These are phyloP conservation scores for Verbena officinalis DNA, from an alignment of 257 asterid species.

Conservation along the genomic window DNA sequence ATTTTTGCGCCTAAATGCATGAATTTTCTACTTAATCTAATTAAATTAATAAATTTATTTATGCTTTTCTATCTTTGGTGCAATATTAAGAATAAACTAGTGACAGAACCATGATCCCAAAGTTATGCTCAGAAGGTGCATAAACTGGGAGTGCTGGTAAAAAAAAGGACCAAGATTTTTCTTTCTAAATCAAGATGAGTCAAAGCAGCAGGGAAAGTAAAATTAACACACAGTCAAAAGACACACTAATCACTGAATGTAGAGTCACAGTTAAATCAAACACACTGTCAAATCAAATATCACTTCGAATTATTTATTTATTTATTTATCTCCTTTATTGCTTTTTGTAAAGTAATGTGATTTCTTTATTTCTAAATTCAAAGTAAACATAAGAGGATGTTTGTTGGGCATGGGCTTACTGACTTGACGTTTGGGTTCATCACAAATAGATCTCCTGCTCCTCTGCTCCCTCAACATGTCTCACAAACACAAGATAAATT, in stretches of 20 bases:
- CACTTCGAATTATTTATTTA: constrained; percentile 38
- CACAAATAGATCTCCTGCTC: constrained; percentile 12
- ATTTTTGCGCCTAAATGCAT: not conserved
- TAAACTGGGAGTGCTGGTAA: too few relatives aligned
- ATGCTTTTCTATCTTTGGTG: not conserved
- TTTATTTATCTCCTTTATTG: constrained; percentile 15
- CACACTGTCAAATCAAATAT: constrained; percentile 46
- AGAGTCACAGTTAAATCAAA: constrained; percentile 1
- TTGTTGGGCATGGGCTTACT: constrained; percentile 38
- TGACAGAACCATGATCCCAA: too few relatives aligned
- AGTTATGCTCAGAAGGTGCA: too few relatives aligned
- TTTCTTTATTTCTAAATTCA: constrained; percentile 6
- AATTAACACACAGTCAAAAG: not conserved
- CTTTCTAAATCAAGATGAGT: too few relatives aligned
- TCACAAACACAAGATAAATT: constrained; percentile 11
- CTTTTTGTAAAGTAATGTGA: constrained; percentile 22
- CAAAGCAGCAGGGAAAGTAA: not conserved
- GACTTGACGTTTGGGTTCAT: constrained; percentile 38
- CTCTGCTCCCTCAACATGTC: constrained; percentile 36
- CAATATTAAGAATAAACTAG: too few relatives aligned
- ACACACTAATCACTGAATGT: constrained; percentile 12
- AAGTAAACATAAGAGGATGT: constrained; percentile 11
- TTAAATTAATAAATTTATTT: not conserved
- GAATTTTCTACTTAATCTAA: not conserved
- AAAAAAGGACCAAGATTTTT: too few relatives aligned